phyloP scores from a whole-genome alignment of 1,139 yeast species.

The Pneumocystis sp. region DNA sequence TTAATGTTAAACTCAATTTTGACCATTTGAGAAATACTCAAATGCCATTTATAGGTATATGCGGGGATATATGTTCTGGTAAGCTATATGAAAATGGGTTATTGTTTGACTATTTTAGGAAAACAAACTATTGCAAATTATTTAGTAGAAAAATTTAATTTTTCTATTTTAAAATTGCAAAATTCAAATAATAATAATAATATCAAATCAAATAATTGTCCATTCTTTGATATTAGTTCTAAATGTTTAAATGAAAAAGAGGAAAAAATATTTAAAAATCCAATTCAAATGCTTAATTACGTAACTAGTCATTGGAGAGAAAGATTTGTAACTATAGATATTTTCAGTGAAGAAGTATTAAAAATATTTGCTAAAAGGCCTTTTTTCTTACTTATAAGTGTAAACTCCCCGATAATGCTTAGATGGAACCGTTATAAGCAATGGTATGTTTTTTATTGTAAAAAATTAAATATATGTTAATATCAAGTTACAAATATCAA shows the following conservation, averaged over 20 bases:
- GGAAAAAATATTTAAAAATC: background rate
- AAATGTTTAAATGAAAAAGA: background rate
- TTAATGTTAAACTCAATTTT: background rate
- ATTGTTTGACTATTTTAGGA: background rate
- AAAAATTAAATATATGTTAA: background rate
- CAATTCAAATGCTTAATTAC: constrained; percentile 35
- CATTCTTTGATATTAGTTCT: background rate
- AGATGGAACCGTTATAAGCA: constrained; percentile 37
- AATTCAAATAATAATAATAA: background rate
- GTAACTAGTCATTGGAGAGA: constrained; percentile 59
- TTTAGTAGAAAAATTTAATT: background rate
- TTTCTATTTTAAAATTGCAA: background rate
- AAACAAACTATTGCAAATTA: background rate
- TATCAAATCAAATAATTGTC: background rate
- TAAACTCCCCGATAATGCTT: constrained; percentile 56
- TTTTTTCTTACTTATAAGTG: constrained; percentile 63
- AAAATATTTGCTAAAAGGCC: constrained; percentile 55
- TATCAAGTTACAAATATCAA: background rate
- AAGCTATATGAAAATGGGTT: background rate
- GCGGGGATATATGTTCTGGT: background rate
- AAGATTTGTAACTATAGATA: constrained; percentile 45
- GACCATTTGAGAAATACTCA: background rate
- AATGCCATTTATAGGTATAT: background rate
- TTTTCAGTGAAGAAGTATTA: constrained; percentile 33
- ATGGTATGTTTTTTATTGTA: constrained; percentile 4